Base-by-base conservation (phyloP, 208 protist species). In the Leishmania amazonensis region DNA sequence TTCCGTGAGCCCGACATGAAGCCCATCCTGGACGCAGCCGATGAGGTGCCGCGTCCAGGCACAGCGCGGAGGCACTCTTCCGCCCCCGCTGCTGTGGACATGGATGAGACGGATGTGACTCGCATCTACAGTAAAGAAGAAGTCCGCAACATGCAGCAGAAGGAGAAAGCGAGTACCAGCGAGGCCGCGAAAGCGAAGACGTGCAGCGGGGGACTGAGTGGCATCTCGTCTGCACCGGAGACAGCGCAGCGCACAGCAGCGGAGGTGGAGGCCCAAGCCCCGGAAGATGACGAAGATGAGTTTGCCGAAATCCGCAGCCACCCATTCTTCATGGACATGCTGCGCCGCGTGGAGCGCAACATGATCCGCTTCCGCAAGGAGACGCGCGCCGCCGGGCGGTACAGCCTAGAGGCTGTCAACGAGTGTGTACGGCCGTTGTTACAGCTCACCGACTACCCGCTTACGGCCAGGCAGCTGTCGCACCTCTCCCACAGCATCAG, bases 381-480 rank as follows among this genome's bases (percentile, higher is more conserved):
- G 57, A 91, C 95, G 24, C 88, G 90, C 60, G 71, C 83, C 4
- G 74, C 85, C n/a, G 90, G 91, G 31, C 81, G 88, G 70, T 98
- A 96, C 84, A 93, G 85, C 72, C 74, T 83, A 13, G 90, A 93
- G 65, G 89, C 87, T 47, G 75, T 96, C 67, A 93, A 96, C 80
- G 83, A 94, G 45, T 96, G 91, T 75, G 89, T 98, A 73, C 90
- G 95, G 3, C 95, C 95, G 57, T 80, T 98, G 64, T 84, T 98
- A 70, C 95, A 98, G 86, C 86, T 98, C 51, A 89, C 93, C 24
- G 95, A 98, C 81, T 96, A 94, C 75, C 92, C 95, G 3, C 94
- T 98, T 80, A 98, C 93, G 11, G 73, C 90, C 28, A 35, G 75
- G 24, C 79, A 95, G 78, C 86, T 98, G n/a, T 76, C 83, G 11